Percentiles rank a stretch among this genome's conserved stretches.
Conservation (phyloP, 495 filamentous ascomycete genomes). For the Penicillium lagena region DNA sequence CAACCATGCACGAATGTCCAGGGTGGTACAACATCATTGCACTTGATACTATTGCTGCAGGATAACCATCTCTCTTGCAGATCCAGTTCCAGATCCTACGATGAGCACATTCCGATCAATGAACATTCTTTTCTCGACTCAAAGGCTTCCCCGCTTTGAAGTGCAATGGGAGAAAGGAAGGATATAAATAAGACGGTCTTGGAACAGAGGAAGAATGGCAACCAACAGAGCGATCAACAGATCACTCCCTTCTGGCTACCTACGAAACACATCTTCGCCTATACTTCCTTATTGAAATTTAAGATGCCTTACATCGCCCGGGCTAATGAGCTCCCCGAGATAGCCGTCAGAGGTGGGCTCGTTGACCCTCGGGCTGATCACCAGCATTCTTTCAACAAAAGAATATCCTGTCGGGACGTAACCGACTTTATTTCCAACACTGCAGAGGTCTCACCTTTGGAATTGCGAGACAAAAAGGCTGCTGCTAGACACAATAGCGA, state of each 20-base stretch:
- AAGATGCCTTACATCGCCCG: slow-evolving; percentile 5
- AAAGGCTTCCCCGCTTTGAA: too few relatives aligned
- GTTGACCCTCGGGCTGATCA: slow-evolving; percentile 8
- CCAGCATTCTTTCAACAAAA: slow-evolving; percentile 7
- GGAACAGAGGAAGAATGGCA: too few relatives aligned
- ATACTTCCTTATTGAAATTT: background rate
- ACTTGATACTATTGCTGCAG: too few relatives aligned
- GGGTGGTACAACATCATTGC: too few relatives aligned
- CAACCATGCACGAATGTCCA: too few relatives aligned
- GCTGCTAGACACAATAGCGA: slow-evolving; percentile 2
- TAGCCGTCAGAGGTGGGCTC: slow-evolving; percentile 1
- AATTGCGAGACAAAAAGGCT: slow-evolving; percentile 7
- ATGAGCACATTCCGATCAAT: too few relatives aligned
- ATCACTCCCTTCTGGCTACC: background rate
- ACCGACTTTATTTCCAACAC: slow-evolving; percentile 9
- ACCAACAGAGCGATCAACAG: background rate
- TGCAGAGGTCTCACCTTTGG: slow-evolving; percentile 5
- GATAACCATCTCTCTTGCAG: too few relatives aligned
- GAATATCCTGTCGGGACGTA: slow-evolving; percentile 3
- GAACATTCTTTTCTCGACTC: too few relatives aligned
- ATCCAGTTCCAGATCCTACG: too few relatives aligned
- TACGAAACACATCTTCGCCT: too few relatives aligned
- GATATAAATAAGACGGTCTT: slow-evolving; percentile 1
- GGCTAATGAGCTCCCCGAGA: slow-evolving; percentile 3
- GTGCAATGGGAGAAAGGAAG: background rate